Evolutionary conservation across 2,329 filamentous ascomycete species (phyloP).

Genomic region (Macrophomina phaseolina): DNA sequence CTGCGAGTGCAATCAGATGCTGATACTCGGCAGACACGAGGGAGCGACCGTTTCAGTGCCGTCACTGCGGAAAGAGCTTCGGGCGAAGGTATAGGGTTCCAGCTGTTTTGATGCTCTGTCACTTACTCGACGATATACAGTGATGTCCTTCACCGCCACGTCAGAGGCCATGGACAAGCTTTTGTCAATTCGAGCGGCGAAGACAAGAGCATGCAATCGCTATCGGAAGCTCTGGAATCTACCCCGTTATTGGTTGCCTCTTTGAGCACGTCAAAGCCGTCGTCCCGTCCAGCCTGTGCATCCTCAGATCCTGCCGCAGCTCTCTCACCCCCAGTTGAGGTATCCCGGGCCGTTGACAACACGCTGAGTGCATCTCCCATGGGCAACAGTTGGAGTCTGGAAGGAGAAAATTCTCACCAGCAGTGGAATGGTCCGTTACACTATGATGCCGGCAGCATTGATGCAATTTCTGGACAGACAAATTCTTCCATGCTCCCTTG

Average conservation of each 20-base stretch:
- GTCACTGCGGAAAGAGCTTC: slow-evolving; percentile 60
- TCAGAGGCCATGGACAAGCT: neutral
- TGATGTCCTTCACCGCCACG: neutral
- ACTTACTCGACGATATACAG: neutral
- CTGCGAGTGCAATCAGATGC: neutral
- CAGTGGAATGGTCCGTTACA: neutral
- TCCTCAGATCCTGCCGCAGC: no score
- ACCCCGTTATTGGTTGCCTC: no score
- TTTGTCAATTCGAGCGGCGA: neutral
- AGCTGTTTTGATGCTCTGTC: neutral
- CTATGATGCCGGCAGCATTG: neutral
- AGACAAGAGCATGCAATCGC: neutral
- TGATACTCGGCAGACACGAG: neutral
- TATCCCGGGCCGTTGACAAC: no score
- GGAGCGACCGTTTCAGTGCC: slow-evolving; percentile 57
- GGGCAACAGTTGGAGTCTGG: neutral
- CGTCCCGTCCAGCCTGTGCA: no score
- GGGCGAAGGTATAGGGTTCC: slow-evolving; percentile 54
- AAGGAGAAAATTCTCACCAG: neutral
- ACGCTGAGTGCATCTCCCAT: no score
- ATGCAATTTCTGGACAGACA: neutral
- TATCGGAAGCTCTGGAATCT: no score
- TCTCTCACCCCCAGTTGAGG: no score
- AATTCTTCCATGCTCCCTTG: neutral
- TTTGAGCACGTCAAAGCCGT: no score